Conservation (phyloP, 371 early-diverging fungal species). For the Mucor mucedo region DNA sequence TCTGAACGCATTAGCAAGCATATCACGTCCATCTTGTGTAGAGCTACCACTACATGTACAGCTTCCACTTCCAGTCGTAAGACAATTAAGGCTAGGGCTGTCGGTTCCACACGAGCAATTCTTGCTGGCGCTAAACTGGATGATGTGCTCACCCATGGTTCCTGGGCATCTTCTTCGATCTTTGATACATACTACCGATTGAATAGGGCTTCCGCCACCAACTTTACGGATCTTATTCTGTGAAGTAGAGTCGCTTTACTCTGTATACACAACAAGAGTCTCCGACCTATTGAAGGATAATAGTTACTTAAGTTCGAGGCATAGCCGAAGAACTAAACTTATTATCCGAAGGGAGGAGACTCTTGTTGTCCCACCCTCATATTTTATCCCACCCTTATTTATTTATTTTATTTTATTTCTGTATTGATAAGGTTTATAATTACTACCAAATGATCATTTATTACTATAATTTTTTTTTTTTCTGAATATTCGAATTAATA, state of each 20-base stretch:
- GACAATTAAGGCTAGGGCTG: not conserved
- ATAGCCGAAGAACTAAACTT: not conserved
- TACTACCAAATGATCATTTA: too few relatives aligned
- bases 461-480: too few relatives aligned
- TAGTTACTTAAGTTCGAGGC: not conserved
- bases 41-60: not conserved
- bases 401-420: not conserved
- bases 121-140: not conserved
- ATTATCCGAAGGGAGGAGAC: too few relatives aligned
- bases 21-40: not conserved
- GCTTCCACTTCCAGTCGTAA: not conserved
- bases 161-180: not conserved
- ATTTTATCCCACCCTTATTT: not conserved
- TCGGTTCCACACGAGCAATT: not conserved
- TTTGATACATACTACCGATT: not conserved
- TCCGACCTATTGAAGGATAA: not conserved
- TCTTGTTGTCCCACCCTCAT: not conserved
- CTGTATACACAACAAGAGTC: not conserved
- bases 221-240: not conserved
- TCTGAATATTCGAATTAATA: too few relatives aligned
- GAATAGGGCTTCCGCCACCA: not conserved
- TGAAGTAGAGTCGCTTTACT: not conserved
- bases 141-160: not conserved
- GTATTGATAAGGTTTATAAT: too few relatives aligned
- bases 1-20: not conserved